Evolutionary conservation across 73 alveolate genomes (phyloP), one percentile per base, ranked within the genome.

Genomic region (Diophrys sp.): DNA sequence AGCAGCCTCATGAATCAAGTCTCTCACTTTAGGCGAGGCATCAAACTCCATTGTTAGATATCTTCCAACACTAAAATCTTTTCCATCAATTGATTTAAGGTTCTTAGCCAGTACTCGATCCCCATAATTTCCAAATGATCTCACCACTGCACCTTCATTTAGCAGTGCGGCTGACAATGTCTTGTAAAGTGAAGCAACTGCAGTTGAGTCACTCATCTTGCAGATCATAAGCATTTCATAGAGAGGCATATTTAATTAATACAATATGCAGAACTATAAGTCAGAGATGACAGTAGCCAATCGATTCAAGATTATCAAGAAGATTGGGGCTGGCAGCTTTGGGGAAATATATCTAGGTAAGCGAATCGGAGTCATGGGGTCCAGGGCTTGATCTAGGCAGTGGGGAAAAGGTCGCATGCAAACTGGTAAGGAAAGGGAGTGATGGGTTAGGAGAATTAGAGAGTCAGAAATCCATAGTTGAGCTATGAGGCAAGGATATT

Each of bases 271-370:
- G n/a, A n/a, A n/a, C n/a, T n/a, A n/a, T n/a, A n/a, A n/a, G n/a
- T n/a, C n/a, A n/a, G 91, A 83, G 28, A 34, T 77, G 67, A 68
- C 67, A 67, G 82, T 90, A 32, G 94, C 90, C 31, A 90, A 90
- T 71, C 68, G 74, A 68, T 93, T 82, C 83, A 87, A 87, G 81
- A 75, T 93, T 74, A 74, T 77, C 29, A 91, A 87, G 77, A 90
- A 83, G 69, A 67, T 93, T 29, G 98, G 98, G 0, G 69, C 82
- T 56, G 98, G 98, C 24, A 90, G 96, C 14, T 93, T 93, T 79
- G 98, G 98, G 67, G 98, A 90, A 54, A 90, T 93, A 67, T 93
- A 93, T 73, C 34, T 73, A 25, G 96, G 87, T 14, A 66, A 14
- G 56, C 56, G 57, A 29, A 62, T 32, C 1, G 56, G n/a, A n/a